Base-by-base conservation (phyloP, 305 asterid genomes). In the Fraxinus dipetala region DNA sequence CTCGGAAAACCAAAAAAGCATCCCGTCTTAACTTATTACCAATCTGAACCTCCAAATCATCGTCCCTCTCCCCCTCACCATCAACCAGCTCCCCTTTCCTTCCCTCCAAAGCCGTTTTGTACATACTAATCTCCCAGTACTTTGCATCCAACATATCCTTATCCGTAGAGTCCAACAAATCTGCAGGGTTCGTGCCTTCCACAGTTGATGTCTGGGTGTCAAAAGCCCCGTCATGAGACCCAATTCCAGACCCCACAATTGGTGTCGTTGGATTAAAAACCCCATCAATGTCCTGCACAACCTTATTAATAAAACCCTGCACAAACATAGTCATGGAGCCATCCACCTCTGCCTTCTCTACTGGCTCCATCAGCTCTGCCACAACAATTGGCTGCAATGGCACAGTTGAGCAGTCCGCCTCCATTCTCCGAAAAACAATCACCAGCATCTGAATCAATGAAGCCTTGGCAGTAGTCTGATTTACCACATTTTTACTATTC, bases 101-200 rank as follows among this genome's bases (percentile, higher is more conserved):
- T 76, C 98, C 99, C 87, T 94, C 98, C 83, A 96, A 84, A 0
- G 99, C 99, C 2, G 98, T 92, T 89, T 96, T 96, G 83, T 96
- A 96, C 99, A 96, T 94, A 85, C 99, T 93, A 83, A 96, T 94
- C 94, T 96, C 99, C 99, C 99, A 96, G 83, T 94, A 94, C 90
- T 96, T 96, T 0, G 99, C 98, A 75, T 96, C 99, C 91, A 96
- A 84, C 99, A 96, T 96, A 89, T 96, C 99, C 92, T 92, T 96
- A 89, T 96, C 99, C 1, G 97, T 96, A 0, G 99, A 96, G 83
- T 94, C 99, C 94, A 96, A 89, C 89, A 96, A 91, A 90, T 96
- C 98, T 4, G 98, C 96, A 0, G 99, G 99, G 87, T 96, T 94
- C 16, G 98, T 96, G 5, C 97, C 91, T 87, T 96, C 98, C 85